phyloP scores from a whole-genome alignment of 2,329 filamentous ascomycete species.

The Hymenotorrendiella dingleyae region DNA sequence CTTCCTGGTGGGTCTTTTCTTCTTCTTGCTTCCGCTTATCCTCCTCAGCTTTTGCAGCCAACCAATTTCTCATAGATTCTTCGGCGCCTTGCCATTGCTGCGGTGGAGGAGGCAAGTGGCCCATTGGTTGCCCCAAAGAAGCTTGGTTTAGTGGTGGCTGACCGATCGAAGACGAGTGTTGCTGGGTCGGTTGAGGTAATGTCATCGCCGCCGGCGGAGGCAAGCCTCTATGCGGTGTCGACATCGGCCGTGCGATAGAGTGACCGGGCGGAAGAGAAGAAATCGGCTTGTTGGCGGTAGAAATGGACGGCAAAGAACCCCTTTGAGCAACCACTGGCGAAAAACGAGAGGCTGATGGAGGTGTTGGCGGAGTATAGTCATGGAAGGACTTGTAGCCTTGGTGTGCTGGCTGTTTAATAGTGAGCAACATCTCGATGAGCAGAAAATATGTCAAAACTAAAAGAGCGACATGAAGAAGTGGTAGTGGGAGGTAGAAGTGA shows the following conservation, averaged over 20 bases:
- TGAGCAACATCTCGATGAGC: constrained; percentile 47
- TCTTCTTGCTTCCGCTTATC: constrained; percentile 70
- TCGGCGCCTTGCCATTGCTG: constrained; percentile 62
- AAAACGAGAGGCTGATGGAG: constrained; percentile 36
- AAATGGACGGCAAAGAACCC: constrained; percentile 27
- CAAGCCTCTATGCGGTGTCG: constrained; percentile 62
- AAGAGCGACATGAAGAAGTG: constrained; percentile 25
- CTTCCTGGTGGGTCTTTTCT: constrained; percentile 59
- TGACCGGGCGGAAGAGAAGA: constrained; percentile 31
- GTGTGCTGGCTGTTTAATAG: constrained; percentile 41
- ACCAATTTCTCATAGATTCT: constrained; percentile 67
- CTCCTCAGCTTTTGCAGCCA: constrained; percentile 66
- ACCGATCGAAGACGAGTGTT: constrained; percentile 24
- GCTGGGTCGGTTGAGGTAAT: constrained; percentile 38
- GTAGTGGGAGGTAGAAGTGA: constrained; percentile 19
- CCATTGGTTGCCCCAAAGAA: constrained; percentile 34
- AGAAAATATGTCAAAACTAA: constrained; percentile 26
- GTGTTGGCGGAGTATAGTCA: constrained; percentile 40
- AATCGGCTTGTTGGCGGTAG: constrained; percentile 26
- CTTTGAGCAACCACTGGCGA: constrained; percentile 33
- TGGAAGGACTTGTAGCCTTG: constrained; percentile 41
- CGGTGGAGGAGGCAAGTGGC: constrained; percentile 56
- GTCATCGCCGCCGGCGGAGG: constrained; percentile 63
- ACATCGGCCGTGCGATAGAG: constrained; percentile 54
- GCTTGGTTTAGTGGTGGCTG: constrained; percentile 31